Percentiles rank a stretch among this genome's conserved stretches.
Evolutionary conservation across 805 yeast species (phyloP).

Genomic region (Candida maris): DNA sequence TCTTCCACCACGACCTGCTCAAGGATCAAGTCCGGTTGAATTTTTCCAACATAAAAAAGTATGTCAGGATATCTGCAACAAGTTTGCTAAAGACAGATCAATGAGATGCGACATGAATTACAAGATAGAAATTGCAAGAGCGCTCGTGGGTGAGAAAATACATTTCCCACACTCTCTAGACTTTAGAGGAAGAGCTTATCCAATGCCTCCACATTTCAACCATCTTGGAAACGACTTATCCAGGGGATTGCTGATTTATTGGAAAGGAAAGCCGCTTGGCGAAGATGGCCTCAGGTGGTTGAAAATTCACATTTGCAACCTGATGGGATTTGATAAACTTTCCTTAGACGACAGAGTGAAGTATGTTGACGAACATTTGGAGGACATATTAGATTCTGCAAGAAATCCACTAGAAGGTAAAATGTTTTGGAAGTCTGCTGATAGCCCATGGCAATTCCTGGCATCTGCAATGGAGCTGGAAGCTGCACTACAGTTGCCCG

Average conservation of each 20-base stretch:
- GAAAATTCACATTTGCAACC: slow-evolving; percentile 69
- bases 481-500: slow-evolving; percentile 56
- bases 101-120: slow-evolving; percentile 92
- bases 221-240: slow-evolving; percentile 79
- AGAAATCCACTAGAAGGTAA: slow-evolving; percentile 54
- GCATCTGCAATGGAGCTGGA: slow-evolving; percentile 65
- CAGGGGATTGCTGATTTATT: slow-evolving; percentile 64
- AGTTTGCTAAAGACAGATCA: slow-evolving; percentile 68
- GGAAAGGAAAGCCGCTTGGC: slow-evolving; percentile 75
- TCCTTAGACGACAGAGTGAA: slow-evolving; percentile 60
- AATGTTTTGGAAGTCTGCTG: slow-evolving; percentile 71
- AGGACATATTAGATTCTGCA: slow-evolving; percentile 54
- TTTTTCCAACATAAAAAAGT: slow-evolving; percentile 64
- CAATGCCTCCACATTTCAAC: slow-evolving; percentile 74
- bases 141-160: slow-evolving; percentile 74
- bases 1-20: slow-evolving; percentile 54
- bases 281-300: slow-evolving; percentile 66
- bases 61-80: slow-evolving; percentile 55
- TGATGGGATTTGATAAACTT: slow-evolving; percentile 72
- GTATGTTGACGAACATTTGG: slow-evolving; percentile 56
- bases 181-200: slow-evolving; percentile 83
- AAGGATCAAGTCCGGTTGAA: slow-evolving; percentile 67
- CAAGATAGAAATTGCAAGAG: slow-evolving; percentile 92
- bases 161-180: slow-evolving; percentile 80
- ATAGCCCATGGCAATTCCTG: slow-evolving; percentile 80